Percentiles rank a stretch among this genome's conserved stretches.
Conservation (phyloP, 306 rosid species). For the Cucumis sativus region Cucumber_9930_V3 NC_026660.2:12524001-12524500, state of each 20-base stretch:
- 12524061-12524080: constrained; percentile 25
- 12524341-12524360: constrained; percentile 12
- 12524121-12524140: constrained; percentile 26
- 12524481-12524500: constrained; percentile 73
- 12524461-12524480: constrained; percentile 57
- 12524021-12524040: constrained; percentile 38
- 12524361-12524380: constrained; percentile 11
- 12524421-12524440: constrained; percentile 23
- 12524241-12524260: constrained; percentile 24
- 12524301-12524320: constrained; percentile 20
- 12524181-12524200: constrained; percentile 65
- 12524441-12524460: constrained; percentile 82
- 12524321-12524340: neutral
- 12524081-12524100: constrained; percentile 9
- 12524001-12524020: constrained; percentile 12
- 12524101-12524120: constrained; percentile 9
- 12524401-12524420: constrained; percentile 31
- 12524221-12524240: constrained; percentile 54
- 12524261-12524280: constrained; percentile 22
- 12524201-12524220: constrained; percentile 44
- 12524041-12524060: constrained; percentile 21
- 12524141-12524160: constrained; percentile 32
- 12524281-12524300: constrained; percentile 23
- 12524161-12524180: constrained; percentile 90
- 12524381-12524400: neutral